Conservation (phyloP, 2,329 filamentous ascomycete genomes). For the Hypoxylon sp. region DNA sequence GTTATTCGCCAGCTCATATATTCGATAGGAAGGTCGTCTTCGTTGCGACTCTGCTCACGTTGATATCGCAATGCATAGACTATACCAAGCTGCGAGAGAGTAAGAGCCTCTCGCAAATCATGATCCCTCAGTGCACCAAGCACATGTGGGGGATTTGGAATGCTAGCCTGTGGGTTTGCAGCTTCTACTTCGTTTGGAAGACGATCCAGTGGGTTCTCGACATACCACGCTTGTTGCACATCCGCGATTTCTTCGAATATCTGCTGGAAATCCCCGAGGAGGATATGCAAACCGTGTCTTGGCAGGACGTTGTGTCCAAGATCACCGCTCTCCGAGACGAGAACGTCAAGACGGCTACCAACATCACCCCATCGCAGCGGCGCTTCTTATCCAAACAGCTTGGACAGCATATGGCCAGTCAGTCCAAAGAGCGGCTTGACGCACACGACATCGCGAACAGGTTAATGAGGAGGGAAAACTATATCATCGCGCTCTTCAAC, state of each 20-base stretch:
- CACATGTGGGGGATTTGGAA: slow-evolving; percentile 80
- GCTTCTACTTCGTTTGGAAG: slow-evolving; percentile 85
- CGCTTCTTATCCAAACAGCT: slow-evolving; percentile 54
- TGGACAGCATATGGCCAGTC: slow-evolving; percentile 77
- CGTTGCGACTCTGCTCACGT: slow-evolving; percentile 81
- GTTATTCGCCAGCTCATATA: slow-evolving; percentile 29
- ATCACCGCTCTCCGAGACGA: slow-evolving; percentile 85
- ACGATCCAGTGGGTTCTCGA: slow-evolving; percentile 77
- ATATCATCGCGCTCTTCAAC: slow-evolving; percentile 95
- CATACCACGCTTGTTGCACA: slow-evolving; percentile 73
- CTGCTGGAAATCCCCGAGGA: slow-evolving; percentile 81
- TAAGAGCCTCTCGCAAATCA: slow-evolving; percentile 59
- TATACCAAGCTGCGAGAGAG: slow-evolving; percentile 77
- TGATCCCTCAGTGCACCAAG: slow-evolving; percentile 77
- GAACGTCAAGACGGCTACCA: slow-evolving; percentile 79
- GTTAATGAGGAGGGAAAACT: slow-evolving; percentile 96
- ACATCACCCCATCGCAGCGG: slow-evolving; percentile 60
- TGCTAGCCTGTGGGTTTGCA: slow-evolving; percentile 81
- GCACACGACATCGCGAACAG: slow-evolving; percentile 97
- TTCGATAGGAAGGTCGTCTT: slow-evolving; percentile 76
- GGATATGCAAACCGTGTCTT: slow-evolving; percentile 93
- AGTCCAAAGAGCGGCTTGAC: slow-evolving; percentile 92
- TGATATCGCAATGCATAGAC: slow-evolving; percentile 85
- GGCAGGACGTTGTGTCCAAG: slow-evolving; percentile 87
- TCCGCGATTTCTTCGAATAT: slow-evolving; percentile 86